A percentile compares a stretch with the other conserved stretches of the same genome.
phyloP scores from a whole-genome alignment of 805 yeast genomes.

The Candida glaebosa region DNA sequence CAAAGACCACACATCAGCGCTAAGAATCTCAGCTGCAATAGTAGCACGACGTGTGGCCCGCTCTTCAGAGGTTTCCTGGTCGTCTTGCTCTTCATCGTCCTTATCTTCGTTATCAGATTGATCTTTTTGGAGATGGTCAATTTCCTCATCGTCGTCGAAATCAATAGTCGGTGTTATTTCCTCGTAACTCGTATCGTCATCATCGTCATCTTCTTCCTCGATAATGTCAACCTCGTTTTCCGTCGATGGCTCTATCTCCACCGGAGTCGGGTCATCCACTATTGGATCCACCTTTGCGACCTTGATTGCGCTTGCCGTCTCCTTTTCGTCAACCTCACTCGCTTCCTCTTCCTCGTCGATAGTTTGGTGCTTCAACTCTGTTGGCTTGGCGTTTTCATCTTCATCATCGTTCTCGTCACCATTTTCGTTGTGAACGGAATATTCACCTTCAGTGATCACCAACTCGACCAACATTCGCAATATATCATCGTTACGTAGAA shows the following conservation, averaged over 20 bases:
- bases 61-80: slow-evolving; percentile 31
- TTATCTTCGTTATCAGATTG: slow-evolving; percentile 18
- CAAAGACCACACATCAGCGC: slow-evolving; percentile 91
- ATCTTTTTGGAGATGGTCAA: slow-evolving; percentile 13
- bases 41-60: slow-evolving; percentile 34
- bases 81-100: slow-evolving; percentile 24
- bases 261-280: no score
- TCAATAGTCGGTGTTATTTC: slow-evolving; percentile 1
- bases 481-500: slow-evolving; percentile 36
- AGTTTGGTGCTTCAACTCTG: slow-evolving; percentile 2
- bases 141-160: slow-evolving; percentile 21
- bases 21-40: slow-evolving; percentile 78
- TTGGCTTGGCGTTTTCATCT: slow-evolving; percentile 5
- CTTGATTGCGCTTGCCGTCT: no score
- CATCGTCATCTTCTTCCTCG: slow-evolving; percentile 10
- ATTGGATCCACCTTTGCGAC: no score
- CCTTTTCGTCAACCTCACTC: slow-evolving; percentile 5
- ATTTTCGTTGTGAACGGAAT: slow-evolving; percentile 8
- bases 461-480: slow-evolving; percentile 35
- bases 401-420: slow-evolving; percentile 5
- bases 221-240: slow-evolving; percentile 6
- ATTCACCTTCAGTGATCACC: slow-evolving; percentile 31
- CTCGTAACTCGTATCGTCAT: slow-evolving; percentile 7
- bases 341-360: slow-evolving; percentile 3
- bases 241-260: slow-evolving; percentile 1